Evolutionary conservation across 1,284 basidiomycete species (phyloP), one percentile per base, ranked within the genome.

Genomic region (Ceratobasidium theobromae): DNA sequence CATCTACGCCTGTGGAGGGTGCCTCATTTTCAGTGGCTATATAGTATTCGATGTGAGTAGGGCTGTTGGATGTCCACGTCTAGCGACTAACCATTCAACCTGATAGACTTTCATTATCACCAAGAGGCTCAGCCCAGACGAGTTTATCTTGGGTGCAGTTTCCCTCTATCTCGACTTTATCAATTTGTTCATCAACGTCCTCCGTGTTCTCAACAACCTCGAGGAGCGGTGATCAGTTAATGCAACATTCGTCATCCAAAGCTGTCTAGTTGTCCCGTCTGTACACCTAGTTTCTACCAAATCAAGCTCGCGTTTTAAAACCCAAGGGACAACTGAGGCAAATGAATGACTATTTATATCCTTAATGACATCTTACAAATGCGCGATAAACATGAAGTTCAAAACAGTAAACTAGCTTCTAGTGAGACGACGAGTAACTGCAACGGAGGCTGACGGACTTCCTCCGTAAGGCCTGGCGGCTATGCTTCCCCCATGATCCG

Each of bases 111-210:
- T 88, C 75, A 75, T 86, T 68, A 92, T 96, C 77, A 91, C 88
- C 76, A 85, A 84, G 69, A 83, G 85, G 65, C 78, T 95, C 35
- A 90, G 88, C 12, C 90, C 91, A 0, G 93, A 95, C 70, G 93
- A 95, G 74, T 95, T 84, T 77, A 93, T 95, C 69, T 79, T 93
- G 78, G 93, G 87, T 53, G 82, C 89, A 49, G 87, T 96, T 75
- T 89, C 86, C 70, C 84, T 96, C 40, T 96, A 94, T 76, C 87
- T 94, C 67, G 91, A 94, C 87, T 89, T 70, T 60, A 69, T 71
- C 65, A 74, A 70, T 84, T 82, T 14, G 48, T 49, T 41, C 45
- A 77, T 93, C 71, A 88, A 82, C 74, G 88, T 93, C 70, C 81
- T 91, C 53, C 86, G 89, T 69, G 79, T 91, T 65, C 75, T 93